Evolutionary conservation across 176 grass and related monocot species (phyloP), one percentile per base, ranked within the genome.

Genomic region (Eragrostis nindensis): DNA sequence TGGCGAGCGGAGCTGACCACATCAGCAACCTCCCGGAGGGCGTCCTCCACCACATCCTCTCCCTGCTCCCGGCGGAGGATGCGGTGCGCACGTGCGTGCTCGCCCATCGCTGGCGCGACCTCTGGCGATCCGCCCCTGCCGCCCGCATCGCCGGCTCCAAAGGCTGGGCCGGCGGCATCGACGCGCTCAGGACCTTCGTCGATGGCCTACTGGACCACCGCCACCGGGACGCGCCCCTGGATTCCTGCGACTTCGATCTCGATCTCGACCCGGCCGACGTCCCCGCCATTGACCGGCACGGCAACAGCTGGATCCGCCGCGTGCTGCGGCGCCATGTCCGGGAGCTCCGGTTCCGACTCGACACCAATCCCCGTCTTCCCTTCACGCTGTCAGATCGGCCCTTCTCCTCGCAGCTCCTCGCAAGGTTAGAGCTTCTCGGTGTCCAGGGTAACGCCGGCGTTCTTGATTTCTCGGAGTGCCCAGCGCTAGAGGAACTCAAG

Each of bases 21-120:
- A 67, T 67, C 65, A 67, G 39, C 39, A 19, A 42, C 65, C 36
- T 67, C 65, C 65, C 65, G 65, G 65, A 67, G 38, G 65, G 65
- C 65, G 38, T 67, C 65, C 38, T 67, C 65, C 65, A 42, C 39
- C 65, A 67, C 38, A 40, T 67, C 65, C 65, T 67, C 64, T 67
- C 65, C 65, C 65, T 67, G 3, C 38, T 67, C 3, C 65, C 65
- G 65, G 38, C 65, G 39, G 38, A 67, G 19, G 64, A 66, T 36
- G 64, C 64, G 17, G 64, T 41, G 36, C 64, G 36, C 36, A 66
- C 64, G 36, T 66, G n/a, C n/a, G 64, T 66, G 36, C 64, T 66
- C 36, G 36, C 64, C 17, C 17, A 41, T 6, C 38, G 36, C 36
- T 66, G 36, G 64, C 18, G 36, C 64, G 32, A 66, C 64, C 64